Evolutionary conservation across 1,139 yeast species (phyloP), one percentile per base, ranked within the genome.

Genomic region (Magnusiomyces sp.): DNA sequence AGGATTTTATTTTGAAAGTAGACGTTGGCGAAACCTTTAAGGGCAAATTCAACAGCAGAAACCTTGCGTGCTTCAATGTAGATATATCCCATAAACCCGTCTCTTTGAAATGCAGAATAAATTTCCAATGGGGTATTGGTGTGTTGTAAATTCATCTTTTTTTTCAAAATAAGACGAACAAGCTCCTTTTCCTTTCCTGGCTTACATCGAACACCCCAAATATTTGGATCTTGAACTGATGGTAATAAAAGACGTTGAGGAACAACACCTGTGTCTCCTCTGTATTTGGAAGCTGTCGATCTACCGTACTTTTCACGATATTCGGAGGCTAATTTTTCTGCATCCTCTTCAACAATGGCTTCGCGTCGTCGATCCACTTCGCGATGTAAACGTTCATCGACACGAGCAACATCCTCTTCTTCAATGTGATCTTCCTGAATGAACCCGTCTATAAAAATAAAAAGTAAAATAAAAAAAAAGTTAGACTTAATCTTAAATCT

Each of bases 161-260:
- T 89, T 63, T 88, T 89, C 71, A 85, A 75, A 51, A 92, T 71
- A 56, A 84, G 85, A 58, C 90, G 80, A 33, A 94, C 95, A 56
- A 90, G 73, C 50, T 89, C 97, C 66, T 87, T 89, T 69, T 92
- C 98, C 60, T 85, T 81, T 44, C 97, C 97, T 32, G 88, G 90
- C 60, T 94, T 79, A 70, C 95, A 88, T 67, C 97, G 80, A 45
- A 92, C 80, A 61, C 96, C 97, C 84, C 96, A 92, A 62, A 94
- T 88, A 51, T 90, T 82, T 5, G 98, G 97, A 64, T 94, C 97
- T 61, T 90, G 89, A 53, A 92, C 95, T 29, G 97, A 88, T 14
- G 98, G 98, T 70, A 92, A 76, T 59, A 92, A 75, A 60, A 94
- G 77, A 62, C 95, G 83, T 66, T 92, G 98, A 1, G 98, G 94